A percentile compares a stretch with the other conserved stretches of the same genome.
Conservation (phyloP, 2,329 filamentous ascomycete genomes). For the Botryotinia convoluta region DNA sequence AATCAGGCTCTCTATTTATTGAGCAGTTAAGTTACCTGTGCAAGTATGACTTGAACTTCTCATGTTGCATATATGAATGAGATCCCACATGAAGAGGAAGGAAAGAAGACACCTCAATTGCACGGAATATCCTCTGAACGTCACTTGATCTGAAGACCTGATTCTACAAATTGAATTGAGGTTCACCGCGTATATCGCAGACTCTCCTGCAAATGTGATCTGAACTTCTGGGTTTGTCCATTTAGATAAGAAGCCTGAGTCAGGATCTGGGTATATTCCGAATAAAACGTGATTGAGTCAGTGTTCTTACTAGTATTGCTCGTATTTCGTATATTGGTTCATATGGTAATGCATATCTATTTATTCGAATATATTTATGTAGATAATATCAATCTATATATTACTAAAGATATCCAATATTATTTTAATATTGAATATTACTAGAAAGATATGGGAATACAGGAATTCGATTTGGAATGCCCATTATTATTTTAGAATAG, state of each 20-base stretch:
- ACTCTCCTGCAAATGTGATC: neutral
- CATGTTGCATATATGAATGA: neutral
- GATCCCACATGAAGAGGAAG: neutral
- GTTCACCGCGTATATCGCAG: neutral
- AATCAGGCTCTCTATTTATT: neutral
- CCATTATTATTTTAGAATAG: too few species aligned
- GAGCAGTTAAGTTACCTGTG: too few species aligned
- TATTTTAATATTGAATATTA: too few species aligned
- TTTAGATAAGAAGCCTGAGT: neutral
- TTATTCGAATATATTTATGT: too few species aligned
- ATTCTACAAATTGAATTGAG: neutral
- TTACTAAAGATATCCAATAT: too few species aligned
- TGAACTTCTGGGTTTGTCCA: neutral
- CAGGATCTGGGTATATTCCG: neutral
- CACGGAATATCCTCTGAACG: neutral
- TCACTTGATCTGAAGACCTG: neutral
- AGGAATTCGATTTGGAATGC: too few species aligned
- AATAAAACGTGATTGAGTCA: neutral
- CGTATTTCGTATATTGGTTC: too few species aligned
- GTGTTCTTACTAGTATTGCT: too few species aligned
- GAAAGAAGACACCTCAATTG: neutral
- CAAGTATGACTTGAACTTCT: neutral
- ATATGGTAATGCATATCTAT: too few species aligned
- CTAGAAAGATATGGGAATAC: too few species aligned
- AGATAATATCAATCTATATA: too few species aligned